These are phyloP conservation scores for Pascua guehoae DNA, from an alignment of 1,284 basidiomycete species.

Conservation along the genomic window DNA sequence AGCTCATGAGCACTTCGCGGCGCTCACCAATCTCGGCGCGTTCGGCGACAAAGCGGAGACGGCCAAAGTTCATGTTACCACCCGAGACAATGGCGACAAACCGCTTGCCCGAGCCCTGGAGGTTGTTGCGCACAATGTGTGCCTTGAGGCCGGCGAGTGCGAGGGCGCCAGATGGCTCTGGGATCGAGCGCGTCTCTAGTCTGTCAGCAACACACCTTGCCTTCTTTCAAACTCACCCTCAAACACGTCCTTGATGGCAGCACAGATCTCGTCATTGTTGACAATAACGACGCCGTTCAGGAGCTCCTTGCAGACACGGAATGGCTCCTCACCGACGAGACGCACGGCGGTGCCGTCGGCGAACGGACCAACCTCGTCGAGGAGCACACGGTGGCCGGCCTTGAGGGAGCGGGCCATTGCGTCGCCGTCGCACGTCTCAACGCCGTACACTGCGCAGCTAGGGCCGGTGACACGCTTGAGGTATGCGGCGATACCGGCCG, in stretches of 20 bases:
- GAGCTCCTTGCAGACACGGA: conserved; percentile 80
- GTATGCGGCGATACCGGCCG: conserved; percentile 85
- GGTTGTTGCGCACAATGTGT: conserved; percentile 74
- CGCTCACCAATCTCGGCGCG: conserved; percentile 96
- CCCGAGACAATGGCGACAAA: conserved; percentile 92
- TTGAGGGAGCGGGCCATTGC: conserved; percentile 80
- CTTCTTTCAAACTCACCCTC: conserved; percentile 62
- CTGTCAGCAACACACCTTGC: conserved; percentile 52
- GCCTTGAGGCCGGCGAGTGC: conserved; percentile 89
- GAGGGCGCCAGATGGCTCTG: conserved; percentile 95
- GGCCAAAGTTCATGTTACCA: conserved; percentile 98
- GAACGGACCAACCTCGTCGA: conserved; percentile 92
- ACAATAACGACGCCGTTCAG: conserved; percentile 84
- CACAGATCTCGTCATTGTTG: conserved; percentile 95
- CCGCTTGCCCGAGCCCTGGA: conserved; percentile 75
- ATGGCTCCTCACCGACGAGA: conserved; percentile 90
- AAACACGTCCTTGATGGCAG: conserved; percentile 98
- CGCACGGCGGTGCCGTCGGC: conserved; percentile 99
- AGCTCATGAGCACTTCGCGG: conserved; percentile 84
- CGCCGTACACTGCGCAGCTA: conserved; percentile 76
- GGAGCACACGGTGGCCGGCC: conserved; percentile 71
- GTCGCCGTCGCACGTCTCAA: conserved; percentile 94
- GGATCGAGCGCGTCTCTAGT: conserved; percentile 75
- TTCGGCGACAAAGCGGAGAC: conserved; percentile 93
- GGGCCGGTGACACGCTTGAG: conserved; percentile 90